phyloP scores from a whole-genome alignment of 768 basidiomycete species.

The Tephrocybe sp. region DNA sequence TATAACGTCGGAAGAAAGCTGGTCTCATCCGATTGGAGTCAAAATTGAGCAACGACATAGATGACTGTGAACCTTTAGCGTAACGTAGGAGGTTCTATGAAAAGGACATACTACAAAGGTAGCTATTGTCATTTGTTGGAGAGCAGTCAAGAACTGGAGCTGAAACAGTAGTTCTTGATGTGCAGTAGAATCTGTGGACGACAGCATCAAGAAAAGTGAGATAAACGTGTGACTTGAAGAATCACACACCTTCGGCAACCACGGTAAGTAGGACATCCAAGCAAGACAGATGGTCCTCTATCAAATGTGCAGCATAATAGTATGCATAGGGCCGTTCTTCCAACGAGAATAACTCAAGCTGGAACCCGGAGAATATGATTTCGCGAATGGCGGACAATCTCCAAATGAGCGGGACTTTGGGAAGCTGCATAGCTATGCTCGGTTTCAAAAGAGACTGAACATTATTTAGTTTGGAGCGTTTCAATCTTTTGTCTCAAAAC shows the following conservation, averaged over 20 bases:
- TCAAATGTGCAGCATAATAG: constrained; percentile 63
- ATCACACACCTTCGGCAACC: constrained; percentile 35
- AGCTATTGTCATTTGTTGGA: constrained; percentile 54
- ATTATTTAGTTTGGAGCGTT: background rate
- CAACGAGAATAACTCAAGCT: constrained; percentile 66
- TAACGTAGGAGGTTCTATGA: background rate
- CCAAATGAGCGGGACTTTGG: constrained; percentile 51
- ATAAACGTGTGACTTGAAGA: background rate
- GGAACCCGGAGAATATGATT: constrained; percentile 72
- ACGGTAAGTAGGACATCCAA: constrained; percentile 45
- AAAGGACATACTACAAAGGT: constrained; percentile 48
- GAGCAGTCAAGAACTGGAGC: constrained; percentile 47
- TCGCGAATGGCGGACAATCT: constrained; percentile 62
- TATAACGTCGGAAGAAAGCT: constrained; percentile 66
- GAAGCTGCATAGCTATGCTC: constrained; percentile 39
- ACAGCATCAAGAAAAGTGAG: background rate
- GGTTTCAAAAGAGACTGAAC: constrained; percentile 27
- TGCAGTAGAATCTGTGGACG: constrained; percentile 33
- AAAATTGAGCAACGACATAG: constrained; percentile 42
- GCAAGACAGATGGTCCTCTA: constrained; percentile 52
- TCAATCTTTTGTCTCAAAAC: background rate
- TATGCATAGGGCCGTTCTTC: constrained; percentile 75
- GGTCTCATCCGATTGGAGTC: constrained; percentile 50
- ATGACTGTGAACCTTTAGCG: constrained; percentile 33
- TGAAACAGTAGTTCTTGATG: constrained; percentile 49